These are phyloP conservation scores for Chenopodium album DNA, from an alignment of 148 eudicot species.

Conservation along the genomic window DNA sequence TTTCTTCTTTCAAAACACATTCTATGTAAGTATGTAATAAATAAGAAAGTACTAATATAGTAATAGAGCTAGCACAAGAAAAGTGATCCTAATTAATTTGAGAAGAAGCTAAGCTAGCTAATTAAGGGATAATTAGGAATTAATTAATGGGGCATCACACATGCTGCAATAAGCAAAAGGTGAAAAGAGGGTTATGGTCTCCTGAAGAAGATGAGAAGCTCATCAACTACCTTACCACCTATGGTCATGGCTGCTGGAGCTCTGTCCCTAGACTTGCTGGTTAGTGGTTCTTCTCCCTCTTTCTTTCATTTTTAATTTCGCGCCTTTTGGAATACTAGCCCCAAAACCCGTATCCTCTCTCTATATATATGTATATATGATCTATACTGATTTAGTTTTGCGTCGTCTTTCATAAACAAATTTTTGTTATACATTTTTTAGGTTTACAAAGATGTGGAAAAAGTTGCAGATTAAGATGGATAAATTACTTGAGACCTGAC, in stretches of 20 bases:
- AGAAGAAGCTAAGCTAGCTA: neutral
- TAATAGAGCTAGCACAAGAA: neutral
- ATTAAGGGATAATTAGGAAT: conserved; percentile 10
- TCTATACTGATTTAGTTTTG: too few species aligned
- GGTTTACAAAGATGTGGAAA: conserved; percentile 91
- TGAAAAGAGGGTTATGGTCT: conserved; percentile 91
- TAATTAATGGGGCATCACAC: conserved; percentile 74
- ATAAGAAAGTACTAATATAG: neutral
- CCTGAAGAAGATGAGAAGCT: conserved; percentile 93
- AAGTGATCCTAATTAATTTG: neutral
- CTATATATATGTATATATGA: too few species aligned
- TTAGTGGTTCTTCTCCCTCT: neutral
- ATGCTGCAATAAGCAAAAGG: conserved; percentile 87
- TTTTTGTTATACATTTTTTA: neutral
- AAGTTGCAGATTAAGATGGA: conserved; percentile 89
- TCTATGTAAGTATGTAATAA: too few species aligned
- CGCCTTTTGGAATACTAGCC: neutral
- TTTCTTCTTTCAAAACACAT: too few species aligned
- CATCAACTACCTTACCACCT: conserved; percentile 60
- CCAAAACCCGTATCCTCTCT: neutral
- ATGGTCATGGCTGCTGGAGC: conserved; percentile 91
- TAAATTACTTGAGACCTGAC: conserved; percentile 86
- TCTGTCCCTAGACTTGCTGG: conserved; percentile 83
- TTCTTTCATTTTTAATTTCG: neutral
- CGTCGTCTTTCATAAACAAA: too few species aligned